Conservation (phyloP, 208 protist species). For the Herpetomonas samuelpessoai region DNA sequence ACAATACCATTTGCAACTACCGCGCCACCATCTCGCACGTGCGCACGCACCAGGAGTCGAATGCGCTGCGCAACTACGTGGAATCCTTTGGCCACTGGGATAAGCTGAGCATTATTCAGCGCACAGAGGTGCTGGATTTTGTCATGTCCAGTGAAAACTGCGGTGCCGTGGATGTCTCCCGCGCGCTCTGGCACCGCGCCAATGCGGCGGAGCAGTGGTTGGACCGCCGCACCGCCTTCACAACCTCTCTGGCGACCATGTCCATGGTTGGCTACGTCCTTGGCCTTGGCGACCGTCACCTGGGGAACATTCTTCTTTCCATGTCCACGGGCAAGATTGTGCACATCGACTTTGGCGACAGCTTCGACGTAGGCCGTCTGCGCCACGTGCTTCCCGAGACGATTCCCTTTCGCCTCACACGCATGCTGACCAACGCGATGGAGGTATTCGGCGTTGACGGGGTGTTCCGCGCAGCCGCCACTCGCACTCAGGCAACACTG, state of each 20-base stretch:
- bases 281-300: conserved; percentile 98
- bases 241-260: conserved; percentile 98
- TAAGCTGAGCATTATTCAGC: conserved; percentile 93
- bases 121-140: conserved; percentile 97
- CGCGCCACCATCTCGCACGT: conserved; percentile 86
- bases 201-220: conserved; percentile 98
- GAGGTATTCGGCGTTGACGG: conserved; percentile 99
- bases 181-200: conserved; percentile 97
- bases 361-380: conserved; percentile 99
- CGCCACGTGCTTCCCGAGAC: conserved; percentile 99
- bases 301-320: conserved; percentile 99
- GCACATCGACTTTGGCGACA: conserved; percentile 99
- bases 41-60: conserved; percentile 88
- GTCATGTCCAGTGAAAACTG: conserved; percentile 95
- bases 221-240: conserved; percentile 97
- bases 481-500: conserved; percentile 96
- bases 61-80: conserved; percentile 64
- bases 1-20: conserved; percentile 98
- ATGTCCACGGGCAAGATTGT: conserved; percentile 98
- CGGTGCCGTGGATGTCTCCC: conserved; percentile 77
- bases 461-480: conserved; percentile 97
- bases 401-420: conserved; percentile 99
- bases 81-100: conserved; percentile 91
- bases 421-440: conserved; percentile 99
- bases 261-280: conserved; percentile 96